phyloP scores from a whole-genome alignment of 2,329 filamentous ascomycete genomes.

The Lomentospora prolificans region DNA sequence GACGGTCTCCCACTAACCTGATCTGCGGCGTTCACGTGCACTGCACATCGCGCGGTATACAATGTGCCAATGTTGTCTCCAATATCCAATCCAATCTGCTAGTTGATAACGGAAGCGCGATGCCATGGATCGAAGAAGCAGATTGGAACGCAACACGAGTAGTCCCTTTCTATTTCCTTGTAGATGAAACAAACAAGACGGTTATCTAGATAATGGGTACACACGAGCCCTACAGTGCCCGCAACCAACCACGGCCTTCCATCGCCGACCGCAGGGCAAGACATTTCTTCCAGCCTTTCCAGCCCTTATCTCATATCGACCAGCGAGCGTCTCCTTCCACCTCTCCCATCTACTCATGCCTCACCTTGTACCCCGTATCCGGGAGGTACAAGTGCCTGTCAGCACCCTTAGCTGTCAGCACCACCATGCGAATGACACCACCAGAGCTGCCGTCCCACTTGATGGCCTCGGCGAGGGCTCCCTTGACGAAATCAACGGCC shows the following conservation, averaged over 20 bases:
- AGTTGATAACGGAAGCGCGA: no score
- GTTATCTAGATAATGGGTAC: background rate
- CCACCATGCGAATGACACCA: slow-evolving; percentile 96
- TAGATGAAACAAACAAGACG: background rate
- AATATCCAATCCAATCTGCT: no score
- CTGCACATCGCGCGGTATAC: no score
- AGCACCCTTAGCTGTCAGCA: slow-evolving; percentile 80
- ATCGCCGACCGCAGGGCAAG: background rate
- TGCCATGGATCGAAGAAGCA: no score
- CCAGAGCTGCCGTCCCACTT: slow-evolving; percentile 99
- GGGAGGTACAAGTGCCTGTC: slow-evolving; percentile 92
- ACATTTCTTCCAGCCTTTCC: background rate
- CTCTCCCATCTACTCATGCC: slow-evolving; percentile 44
- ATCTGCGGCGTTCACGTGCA: no score
- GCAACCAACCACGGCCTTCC: background rate
- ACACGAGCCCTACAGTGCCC: background rate
- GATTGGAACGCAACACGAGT: background rate
- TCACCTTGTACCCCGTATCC: slow-evolving; percentile 73
- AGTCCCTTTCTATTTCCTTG: background rate
- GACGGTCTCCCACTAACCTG: no score
- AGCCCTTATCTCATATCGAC: no score
- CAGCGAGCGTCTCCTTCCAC: no score
- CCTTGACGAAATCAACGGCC: slow-evolving; percentile 88
- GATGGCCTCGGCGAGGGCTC: slow-evolving; percentile 84
- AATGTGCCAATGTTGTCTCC: no score